Evolutionary conservation across 1,139 yeast genomes (phyloP).

Genomic region (Protomyces inundatus): DNA sequence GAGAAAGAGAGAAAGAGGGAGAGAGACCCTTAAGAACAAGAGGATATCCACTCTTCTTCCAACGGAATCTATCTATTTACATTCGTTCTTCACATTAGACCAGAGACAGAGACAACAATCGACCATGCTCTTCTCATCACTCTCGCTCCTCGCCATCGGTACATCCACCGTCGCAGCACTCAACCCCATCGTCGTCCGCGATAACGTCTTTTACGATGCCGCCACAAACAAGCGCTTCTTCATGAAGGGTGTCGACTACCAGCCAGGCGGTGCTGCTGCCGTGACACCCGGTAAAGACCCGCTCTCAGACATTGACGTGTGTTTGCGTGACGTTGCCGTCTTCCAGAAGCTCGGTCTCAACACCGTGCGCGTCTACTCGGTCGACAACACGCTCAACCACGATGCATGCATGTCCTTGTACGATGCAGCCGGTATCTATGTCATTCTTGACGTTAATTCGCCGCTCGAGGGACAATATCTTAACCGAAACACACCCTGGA

Average conservation of each 20-base stretch:
- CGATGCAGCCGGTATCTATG: slow-evolving; percentile 82
- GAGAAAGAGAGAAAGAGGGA: background rate
- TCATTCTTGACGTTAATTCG: slow-evolving; percentile 79
- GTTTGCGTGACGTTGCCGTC: slow-evolving; percentile 75
- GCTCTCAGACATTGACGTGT: slow-evolving; percentile 61
- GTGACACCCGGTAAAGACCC: slow-evolving; percentile 57
- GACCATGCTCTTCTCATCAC: background rate
- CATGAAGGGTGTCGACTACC: slow-evolving; percentile 62
- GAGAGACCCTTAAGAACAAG: too few relatives aligned
- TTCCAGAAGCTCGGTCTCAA: slow-evolving; percentile 75
- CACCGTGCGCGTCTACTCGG: slow-evolving; percentile 50
- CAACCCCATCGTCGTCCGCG: slow-evolving; percentile 26
- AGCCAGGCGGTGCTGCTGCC: slow-evolving; percentile 67
- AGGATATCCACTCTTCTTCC: too few relatives aligned
- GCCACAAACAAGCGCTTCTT: slow-evolving; percentile 33
- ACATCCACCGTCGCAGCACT: slow-evolving; percentile 9
- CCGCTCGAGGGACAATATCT: slow-evolving; percentile 61
- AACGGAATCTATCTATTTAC: background rate
- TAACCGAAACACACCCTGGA: slow-evolving; percentile 62
- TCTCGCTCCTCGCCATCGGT: background rate
- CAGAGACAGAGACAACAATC: too few relatives aligned
- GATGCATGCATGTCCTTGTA: slow-evolving; percentile 82
- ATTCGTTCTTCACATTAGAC: background rate
- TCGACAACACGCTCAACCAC: slow-evolving; percentile 62
- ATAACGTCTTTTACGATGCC: slow-evolving; percentile 28